Percentiles rank a stretch among this genome's conserved stretches.
Evolutionary conservation across 345 rosid species (phyloP).

Genomic region (Trapa bicornis): DNA sequence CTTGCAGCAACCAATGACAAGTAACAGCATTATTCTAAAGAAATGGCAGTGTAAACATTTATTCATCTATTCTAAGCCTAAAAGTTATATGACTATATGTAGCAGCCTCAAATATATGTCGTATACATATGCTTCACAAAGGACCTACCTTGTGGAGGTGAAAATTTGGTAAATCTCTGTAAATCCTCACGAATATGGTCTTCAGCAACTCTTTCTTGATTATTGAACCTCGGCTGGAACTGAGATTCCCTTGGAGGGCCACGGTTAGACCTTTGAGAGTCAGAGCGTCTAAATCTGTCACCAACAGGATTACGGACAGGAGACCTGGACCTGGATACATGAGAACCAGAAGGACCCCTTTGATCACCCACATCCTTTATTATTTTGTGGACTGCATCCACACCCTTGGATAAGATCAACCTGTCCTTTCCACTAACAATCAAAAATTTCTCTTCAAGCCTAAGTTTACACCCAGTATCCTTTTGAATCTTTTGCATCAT

Average conservation of each 20-base stretch:
- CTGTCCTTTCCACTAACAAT: slow-evolving; percentile 95
- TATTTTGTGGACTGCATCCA: slow-evolving; percentile 84
- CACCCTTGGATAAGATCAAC: slow-evolving; percentile 79
- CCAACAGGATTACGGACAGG: slow-evolving; percentile 56
- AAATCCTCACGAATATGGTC: slow-evolving; percentile 58
- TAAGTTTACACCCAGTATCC: slow-evolving; percentile 82
- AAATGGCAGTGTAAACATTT: slow-evolving; percentile 10
- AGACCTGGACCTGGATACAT: slow-evolving; percentile 76
- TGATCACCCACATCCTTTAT: slow-evolving; percentile 61
- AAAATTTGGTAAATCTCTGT: slow-evolving; percentile 57
- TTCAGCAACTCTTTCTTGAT: slow-evolving; percentile 62
- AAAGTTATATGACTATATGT: slow-evolving; percentile 30
- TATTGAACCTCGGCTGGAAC: slow-evolving; percentile 52
- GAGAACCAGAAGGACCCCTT: slow-evolving; percentile 54
- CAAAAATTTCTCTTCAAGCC: slow-evolving; percentile 85
- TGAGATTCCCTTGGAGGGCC: slow-evolving; percentile 49
- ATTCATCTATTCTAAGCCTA: slow-evolving; percentile 18
- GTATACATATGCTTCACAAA: slow-evolving; percentile 51
- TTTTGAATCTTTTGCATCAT: slow-evolving; percentile 64
- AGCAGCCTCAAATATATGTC: slow-evolving; percentile 52
- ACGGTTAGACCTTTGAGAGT: slow-evolving; percentile 44
- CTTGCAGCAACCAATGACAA: slow-evolving; percentile 63
- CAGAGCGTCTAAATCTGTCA: slow-evolving; percentile 50
- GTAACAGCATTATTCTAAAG: slow-evolving; percentile 27
- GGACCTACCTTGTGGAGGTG: slow-evolving; percentile 99